Evolutionary conservation across 2,329 filamentous ascomycete genomes (phyloP), one percentile per base, ranked within the genome.

Genomic region (Rhinocladiella similis): DNA sequence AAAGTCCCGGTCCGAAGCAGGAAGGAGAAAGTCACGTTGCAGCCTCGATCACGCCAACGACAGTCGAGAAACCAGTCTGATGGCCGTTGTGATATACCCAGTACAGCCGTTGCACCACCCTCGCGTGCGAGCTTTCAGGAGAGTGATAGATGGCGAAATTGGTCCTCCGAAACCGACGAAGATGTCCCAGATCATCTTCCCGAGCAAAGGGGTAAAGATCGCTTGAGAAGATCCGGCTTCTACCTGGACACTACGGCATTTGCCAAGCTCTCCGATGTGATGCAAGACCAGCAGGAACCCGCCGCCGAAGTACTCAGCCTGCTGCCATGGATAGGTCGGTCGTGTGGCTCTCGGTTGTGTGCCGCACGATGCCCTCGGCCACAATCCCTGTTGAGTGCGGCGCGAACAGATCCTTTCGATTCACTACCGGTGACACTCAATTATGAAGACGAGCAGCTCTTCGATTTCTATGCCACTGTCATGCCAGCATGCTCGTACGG

Each of bases 401-500:
- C 73, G 12, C 67, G 68, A 20, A 74, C 69, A 12, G 70, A 74
- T 49, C 69, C 72, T 0, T 74, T 74, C 59, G 70, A 73, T 57
- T 63, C 62, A 2, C 59, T 74, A 5, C 72, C 73, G 9, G 58
- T 72, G 53, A 63, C 67, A 7, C 45, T 73, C 27, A 66, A 68
- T 50, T 47, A 52, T 18, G 66, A 72, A 43, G 70, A 68, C 14
- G 64, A 71, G 50, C 59, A 62, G 20, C 57, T 74, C 1, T 73
- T 74, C 50, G 71, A 75, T 56, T 74, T 73, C 38, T 75, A 74
- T 55, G 68, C 70, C n/a, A 70, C 70, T 36, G 66, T 71, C 33
- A 74, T 75, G 70, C 71, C 71, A 2, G 64, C 71, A 2, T 71
- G 68, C 59, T 73, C 71, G 3, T 75, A 74, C 47, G 73, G 70